Evolutionary conservation across 164 flowering plant genomes (phyloP), one percentile per base, ranked within the genome.

Genomic region (Aristolochia californica): DNA sequence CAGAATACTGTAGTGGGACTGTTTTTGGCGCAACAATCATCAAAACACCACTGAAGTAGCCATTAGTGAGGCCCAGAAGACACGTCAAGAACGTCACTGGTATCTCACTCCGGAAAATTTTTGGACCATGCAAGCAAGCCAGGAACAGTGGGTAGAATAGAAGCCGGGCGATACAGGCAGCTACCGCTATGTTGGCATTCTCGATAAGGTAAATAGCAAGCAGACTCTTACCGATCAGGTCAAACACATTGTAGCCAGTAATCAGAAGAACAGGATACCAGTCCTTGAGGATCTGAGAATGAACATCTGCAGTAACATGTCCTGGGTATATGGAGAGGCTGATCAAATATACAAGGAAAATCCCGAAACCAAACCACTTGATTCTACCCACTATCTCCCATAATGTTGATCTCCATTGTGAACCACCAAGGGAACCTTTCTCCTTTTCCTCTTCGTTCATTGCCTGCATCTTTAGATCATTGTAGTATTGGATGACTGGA

Each of bases 301-400:
- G 91, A 43, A 94, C 96, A 70, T 94, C 97, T 59, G 88, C 99
- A 0, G 95, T 87, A n/a, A 94, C 69, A 53, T 78, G 90, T 24
- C 97, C 99, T 5, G 99, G 99, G 67, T 87, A 94, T 63, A 94
- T 94, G 4, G 93, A 66, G 52, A 94, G 66, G 15, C 96, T 94
- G 30, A 94, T 95, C 15, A 82, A 48, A 52, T 90, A 85, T 47
- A 94, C 79, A 21, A 82, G 69, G 26, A 75, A 13, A 52, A 90
- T 65, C n/a, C 96, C 96, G 50, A 72, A 56, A 10, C 96, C 95
- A 64, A 69, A 77, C 95, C 90, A 84, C 70, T 88, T 83, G 43
- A 88, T 73, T 54, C 83, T 73, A 55, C 84, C 84, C 2, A 87
- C 68, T 22, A 84, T 72, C 17, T 77, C 71, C 86, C 80, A 80